Base-by-base conservation (phyloP, 148 eudicot genomes). In the Gaultheria prostrata region DNA sequence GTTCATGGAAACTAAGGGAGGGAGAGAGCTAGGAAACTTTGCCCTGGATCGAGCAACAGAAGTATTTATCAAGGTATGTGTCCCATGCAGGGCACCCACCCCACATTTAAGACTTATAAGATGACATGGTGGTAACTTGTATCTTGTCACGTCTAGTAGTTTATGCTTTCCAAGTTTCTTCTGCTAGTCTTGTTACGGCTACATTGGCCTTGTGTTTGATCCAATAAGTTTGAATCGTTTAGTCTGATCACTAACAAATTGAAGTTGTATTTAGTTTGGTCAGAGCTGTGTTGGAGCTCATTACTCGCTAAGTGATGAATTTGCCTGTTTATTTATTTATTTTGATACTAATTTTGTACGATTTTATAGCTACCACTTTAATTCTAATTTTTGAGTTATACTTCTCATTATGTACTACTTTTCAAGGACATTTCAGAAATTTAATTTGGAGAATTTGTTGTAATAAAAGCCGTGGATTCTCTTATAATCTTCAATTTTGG, bases 1-100 rank as follows among this genome's bases (percentile, higher is more conserved):
- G 30, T 94, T 83, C 78, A 86, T 91, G 90, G 94, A 96, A 84
- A 85, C 92, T 26, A 94, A 89, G 82, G 95, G 98, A 87, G 98
- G 97, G 49, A 88, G 92, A 83, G 95, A 94, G 81, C 77, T 96
- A 77, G 95, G 94, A 80, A 85, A 83, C 82, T 92, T 88, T 91
- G 95, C 95, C 79, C 84, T 96, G 80, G 92, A 89, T 28, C 87
- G 98, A 76, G 98, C 98, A 77, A 91, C 94, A 79, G 84, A 86
- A 80, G 77, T 88, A 85, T 94, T 94, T 88, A 77, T 92, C 73
- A 93, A 95, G 98, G 98, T 94, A 80, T 79, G 79, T 9, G 26
- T 80, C 28, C 28, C 43, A 39, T 13, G 24, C 18, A 4, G 72
- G 72, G 35, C 72, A 28, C 35, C 72, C 72, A 67, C 35, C 35